Evolutionary conservation across 2,329 filamentous ascomycete genomes (phyloP), one percentile per base, ranked within the genome.

Genomic region (Lasiodiplodia sp.): DNA sequence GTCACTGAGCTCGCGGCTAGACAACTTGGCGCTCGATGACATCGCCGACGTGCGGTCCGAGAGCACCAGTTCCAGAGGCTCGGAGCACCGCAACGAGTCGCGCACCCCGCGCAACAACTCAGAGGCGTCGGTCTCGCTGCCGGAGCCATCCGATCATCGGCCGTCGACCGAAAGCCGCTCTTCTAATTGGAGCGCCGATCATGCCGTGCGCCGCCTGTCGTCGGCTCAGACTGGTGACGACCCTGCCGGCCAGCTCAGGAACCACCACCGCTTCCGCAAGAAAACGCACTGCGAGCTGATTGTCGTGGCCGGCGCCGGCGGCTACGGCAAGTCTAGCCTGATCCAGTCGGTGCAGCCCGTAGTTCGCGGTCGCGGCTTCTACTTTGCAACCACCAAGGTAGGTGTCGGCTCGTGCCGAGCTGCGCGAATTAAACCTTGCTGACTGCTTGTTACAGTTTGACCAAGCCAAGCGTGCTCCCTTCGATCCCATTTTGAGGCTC

Each of bases 271-370:
- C n/a, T 40, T 49, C 14, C 56, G 55, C 28, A 64, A 62, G 28
- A 56, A 81, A 72, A 84, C 83, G 23, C 88, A 90, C 65, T 88
- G 85, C 65, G 88, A 90, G 73, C 80, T 90, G 4, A 84, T 90
- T 55, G 83, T 85, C 18, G 84, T 90, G 52, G 84, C 80, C 64
- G 88, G 88, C 23, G 79, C 82, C 21, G 83, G 87, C 57, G 88
- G 88, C 2, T 81, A 87, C 40, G 88, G 88, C 18, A 90, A 90
- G 74, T 87, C 87, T 1, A 85, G 87, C 68, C 79, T 90, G 7
- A 78, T 90, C 18, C 87, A 87, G 71, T 85, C 84, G 68, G 82
- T 89, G 10, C 87, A 89, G 70, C 81, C 84, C 11, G 80, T 81
- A 25, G 87, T 88, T 49, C 84, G 88, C 38, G 85, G 83, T 71